phyloP scores from a whole-genome alignment of 2,329 filamentous ascomycete genomes.

The Aspergillus ruber region DNA sequence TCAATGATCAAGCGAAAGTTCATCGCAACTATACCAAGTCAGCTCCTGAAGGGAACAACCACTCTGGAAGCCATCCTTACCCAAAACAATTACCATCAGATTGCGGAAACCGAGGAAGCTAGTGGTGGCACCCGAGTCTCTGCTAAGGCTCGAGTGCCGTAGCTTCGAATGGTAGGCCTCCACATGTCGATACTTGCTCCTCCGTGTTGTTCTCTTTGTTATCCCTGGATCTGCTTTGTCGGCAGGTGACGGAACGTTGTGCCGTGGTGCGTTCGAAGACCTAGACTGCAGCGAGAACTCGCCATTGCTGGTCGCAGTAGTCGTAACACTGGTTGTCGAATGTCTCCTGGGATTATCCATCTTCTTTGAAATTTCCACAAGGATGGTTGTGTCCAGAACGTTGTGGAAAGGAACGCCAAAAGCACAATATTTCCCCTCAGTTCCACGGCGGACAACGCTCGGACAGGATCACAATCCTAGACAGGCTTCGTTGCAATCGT shows the following conservation, averaged over 20 bases:
- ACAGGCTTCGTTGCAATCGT: not conserved
- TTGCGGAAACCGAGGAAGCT: slow-evolving; percentile 94
- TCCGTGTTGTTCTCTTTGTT: slow-evolving; percentile 23
- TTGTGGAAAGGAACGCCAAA: not conserved
- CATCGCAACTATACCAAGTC: slow-evolving; percentile 62
- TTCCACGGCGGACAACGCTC: not conserved
- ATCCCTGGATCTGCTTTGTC: slow-evolving; percentile 5
- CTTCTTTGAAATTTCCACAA: not conserved
- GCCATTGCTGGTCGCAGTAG: slow-evolving; percentile 16
- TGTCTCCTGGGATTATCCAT: slow-evolving; percentile 2
- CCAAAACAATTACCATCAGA: slow-evolving; percentile 86
- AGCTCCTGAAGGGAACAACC: slow-evolving; percentile 5
- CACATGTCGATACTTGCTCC: slow-evolving; percentile 81
- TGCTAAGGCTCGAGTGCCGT: slow-evolving; percentile 74
- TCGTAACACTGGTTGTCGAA: slow-evolving; percentile 6
- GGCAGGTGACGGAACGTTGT: slow-evolving; percentile 1
- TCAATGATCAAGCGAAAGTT: slow-evolving; percentile 93
- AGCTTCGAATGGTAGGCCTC: slow-evolving; percentile 71
- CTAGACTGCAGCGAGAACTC: slow-evolving; percentile 11
- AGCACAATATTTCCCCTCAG: not conserved
- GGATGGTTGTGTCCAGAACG: not conserved
- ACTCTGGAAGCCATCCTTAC: slow-evolving; percentile 45
- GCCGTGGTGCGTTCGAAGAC: slow-evolving; percentile 6
- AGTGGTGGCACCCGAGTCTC: slow-evolving; percentile 66
- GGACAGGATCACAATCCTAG: not conserved